Percentiles rank a stretch among this genome's conserved stretches.
These are phyloP conservation scores for Dimocarpus longan DNA, from an alignment of 345 rosid species.

Conservation along the genomic window DNA sequence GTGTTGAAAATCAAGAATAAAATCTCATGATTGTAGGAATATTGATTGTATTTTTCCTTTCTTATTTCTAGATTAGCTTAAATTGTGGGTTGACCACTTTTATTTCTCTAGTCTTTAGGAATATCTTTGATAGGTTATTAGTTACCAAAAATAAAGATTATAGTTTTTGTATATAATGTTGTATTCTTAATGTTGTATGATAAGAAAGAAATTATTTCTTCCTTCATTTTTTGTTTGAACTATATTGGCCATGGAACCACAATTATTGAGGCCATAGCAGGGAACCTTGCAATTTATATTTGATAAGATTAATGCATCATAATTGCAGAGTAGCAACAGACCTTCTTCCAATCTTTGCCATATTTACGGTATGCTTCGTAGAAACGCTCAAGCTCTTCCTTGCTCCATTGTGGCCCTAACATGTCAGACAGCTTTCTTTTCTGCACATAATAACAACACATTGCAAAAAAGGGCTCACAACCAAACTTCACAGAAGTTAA, in stretches of 20 bases:
- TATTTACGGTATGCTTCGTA: conserved; percentile 74
- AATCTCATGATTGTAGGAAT: too few species aligned
- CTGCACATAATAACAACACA: conserved; percentile 36
- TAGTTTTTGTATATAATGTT: too few species aligned
- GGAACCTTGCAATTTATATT: not conserved
- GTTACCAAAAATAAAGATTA: too few species aligned
- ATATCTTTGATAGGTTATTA: too few species aligned
- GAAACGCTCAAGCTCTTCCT: conserved; percentile 75
- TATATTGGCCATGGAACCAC: conserved; percentile 8
- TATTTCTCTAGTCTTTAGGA: too few species aligned
- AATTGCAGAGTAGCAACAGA: conserved; percentile 28
- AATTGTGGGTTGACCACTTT: too few species aligned
- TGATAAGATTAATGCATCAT: not conserved
- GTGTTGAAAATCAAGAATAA: too few species aligned
- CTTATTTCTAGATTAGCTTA: too few species aligned
- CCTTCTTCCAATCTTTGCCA: conserved; percentile 88
- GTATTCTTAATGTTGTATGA: too few species aligned
- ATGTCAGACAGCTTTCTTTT: conserved; percentile 76
- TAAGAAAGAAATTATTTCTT: too few species aligned
- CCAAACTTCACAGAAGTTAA: conserved; percentile 1
- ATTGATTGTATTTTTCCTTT: too few species aligned
- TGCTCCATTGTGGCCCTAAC: conserved; percentile 88
- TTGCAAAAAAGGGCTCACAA: not conserved
- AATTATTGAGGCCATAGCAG: not conserved
- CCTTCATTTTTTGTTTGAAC: too few species aligned